These are phyloP conservation scores for Leishmania martiniquensis DNA, from an alignment of 208 protist species.

Conservation along the genomic window DNA sequence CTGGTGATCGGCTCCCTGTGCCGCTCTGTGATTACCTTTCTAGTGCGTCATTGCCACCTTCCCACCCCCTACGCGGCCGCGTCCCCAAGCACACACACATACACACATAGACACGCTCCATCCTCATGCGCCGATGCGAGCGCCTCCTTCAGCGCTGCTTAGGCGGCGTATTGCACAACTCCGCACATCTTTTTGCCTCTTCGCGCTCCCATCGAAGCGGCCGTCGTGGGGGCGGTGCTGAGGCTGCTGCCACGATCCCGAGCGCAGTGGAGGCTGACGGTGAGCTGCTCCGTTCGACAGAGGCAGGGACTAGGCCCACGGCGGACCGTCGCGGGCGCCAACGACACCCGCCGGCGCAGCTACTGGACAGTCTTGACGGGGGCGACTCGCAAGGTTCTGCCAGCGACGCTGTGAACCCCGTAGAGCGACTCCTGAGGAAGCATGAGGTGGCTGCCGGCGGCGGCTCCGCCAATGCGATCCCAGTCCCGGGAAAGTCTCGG, in stretches of 20 bases:
- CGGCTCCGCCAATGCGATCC: background rate
- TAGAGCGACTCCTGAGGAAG: slow-evolving; percentile 22
- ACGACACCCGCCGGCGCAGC: slow-evolving; percentile 20
- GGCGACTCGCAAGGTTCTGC: background rate
- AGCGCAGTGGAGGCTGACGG: background rate
- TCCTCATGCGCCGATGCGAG: slow-evolving; percentile 11
- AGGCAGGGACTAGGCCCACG: no score
- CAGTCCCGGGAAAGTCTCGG: background rate
- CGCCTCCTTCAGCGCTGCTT: slow-evolving; percentile 20
- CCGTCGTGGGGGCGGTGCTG: background rate
- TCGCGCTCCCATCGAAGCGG: background rate
- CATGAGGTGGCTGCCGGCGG: slow-evolving; percentile 6
- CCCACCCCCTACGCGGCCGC: background rate
- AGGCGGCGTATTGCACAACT: slow-evolving; percentile 6
- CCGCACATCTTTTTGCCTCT: slow-evolving; percentile 14
- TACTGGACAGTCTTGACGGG: background rate
- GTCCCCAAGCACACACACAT: background rate
- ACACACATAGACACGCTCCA: background rate
- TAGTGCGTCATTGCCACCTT: background rate
- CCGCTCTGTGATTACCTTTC: background rate
- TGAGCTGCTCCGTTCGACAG: background rate
- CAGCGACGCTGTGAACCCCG: background rate
- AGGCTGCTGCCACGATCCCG: background rate
- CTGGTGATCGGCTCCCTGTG: background rate
- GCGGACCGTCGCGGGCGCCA: background rate